These are phyloP conservation scores for Nannochloropsis salina DNA, from an alignment of 108 stramenopile genomes.

Conservation along the genomic window DNA sequence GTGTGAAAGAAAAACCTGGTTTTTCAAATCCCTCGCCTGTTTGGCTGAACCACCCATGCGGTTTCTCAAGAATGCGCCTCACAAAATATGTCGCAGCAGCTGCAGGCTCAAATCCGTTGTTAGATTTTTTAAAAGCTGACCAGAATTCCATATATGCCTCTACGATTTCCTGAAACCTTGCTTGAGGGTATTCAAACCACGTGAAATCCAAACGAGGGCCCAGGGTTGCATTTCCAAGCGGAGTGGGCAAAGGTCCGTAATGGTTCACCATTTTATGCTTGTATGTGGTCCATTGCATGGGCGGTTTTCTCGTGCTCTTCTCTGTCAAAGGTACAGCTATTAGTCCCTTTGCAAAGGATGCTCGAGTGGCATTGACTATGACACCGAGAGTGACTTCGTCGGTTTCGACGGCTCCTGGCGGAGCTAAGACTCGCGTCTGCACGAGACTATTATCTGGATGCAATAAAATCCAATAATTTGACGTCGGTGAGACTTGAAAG, in stretches of 20 bases:
- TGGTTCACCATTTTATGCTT: slow-evolving; percentile 18
- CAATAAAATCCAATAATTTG: not conserved
- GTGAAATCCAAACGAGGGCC: slow-evolving; percentile 1
- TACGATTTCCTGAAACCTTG: not conserved
- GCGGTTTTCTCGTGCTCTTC: not conserved
- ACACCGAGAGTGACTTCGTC: not conserved
- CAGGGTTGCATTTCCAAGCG: not conserved
- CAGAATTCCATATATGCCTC: not conserved
- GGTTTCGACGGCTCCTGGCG: not conserved
- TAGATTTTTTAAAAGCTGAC: not conserved
- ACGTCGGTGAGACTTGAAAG: not conserved
- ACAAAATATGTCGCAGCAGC: slow-evolving; percentile 4
- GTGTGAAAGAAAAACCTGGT: not conserved
- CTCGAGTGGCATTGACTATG: not conserved
- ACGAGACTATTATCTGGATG: not conserved
- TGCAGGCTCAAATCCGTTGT: slow-evolving; percentile 6
- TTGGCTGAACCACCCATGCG: slow-evolving; percentile 3
- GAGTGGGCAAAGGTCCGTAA: slow-evolving; percentile 6
- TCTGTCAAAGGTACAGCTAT: not conserved
- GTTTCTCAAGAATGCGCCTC: not conserved
- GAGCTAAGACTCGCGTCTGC: not conserved
- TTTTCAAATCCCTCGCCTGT: not conserved
- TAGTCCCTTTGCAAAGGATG: not conserved
- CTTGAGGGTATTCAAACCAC: not conserved
- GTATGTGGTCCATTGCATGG: slow-evolving; percentile 4